Conservation (phyloP, 257 asterid species). For the Fraxinus quadrangulata region DNA sequence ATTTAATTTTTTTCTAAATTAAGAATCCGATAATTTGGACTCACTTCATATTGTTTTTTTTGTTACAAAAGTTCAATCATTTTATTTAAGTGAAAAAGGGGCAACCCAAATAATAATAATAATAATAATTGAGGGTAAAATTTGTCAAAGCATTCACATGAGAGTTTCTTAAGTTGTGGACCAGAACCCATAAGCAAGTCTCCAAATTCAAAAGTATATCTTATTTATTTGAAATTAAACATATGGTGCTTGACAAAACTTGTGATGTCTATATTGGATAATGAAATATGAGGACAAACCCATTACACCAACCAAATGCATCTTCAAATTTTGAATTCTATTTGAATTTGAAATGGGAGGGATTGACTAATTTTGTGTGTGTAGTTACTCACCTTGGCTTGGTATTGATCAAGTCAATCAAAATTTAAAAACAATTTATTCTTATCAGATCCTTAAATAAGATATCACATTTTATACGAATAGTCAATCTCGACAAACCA, state of each 20-base stretch:
- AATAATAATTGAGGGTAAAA: neutral
- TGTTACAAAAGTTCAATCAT: neutral
- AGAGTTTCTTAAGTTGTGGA: neutral
- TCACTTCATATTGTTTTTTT: no score
- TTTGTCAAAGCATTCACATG: neutral
- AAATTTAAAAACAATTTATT: neutral
- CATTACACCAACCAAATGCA: conserved; percentile 1
- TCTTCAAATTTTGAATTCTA: conserved; percentile 2
- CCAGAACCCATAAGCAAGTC: neutral
- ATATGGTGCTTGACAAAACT: neutral
- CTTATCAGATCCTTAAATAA: neutral
- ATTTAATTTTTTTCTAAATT: neutral
- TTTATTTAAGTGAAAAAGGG: no score
- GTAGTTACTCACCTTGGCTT: neutral
- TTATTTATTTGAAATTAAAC: neutral
- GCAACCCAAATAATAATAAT: neutral
- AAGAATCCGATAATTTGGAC: neutral
- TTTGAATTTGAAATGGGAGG: conserved; percentile 8
- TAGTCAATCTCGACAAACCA: neutral
- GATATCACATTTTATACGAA: neutral
- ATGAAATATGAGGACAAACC: neutral
- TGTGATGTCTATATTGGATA: neutral
- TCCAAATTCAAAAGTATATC: neutral
- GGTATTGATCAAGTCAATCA: neutral
- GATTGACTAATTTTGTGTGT: neutral